Conservation (phyloP, 345 rosid genomes). For the Citrus trifoliata region DNA sequence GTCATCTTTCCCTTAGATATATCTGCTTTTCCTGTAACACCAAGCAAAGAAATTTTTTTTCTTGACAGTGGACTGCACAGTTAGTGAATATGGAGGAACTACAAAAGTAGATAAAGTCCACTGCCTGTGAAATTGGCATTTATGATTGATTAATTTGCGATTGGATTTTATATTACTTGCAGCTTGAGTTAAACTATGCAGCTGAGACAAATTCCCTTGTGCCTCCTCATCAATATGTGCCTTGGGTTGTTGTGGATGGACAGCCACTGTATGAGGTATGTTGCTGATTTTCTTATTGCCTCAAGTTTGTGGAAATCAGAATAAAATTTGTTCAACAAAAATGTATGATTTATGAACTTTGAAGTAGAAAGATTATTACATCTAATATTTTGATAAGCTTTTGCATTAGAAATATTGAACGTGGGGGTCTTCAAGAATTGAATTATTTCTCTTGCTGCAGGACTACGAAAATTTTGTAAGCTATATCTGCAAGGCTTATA, state of each 20-base stretch:
- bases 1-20: not conserved
- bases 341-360: not conserved
- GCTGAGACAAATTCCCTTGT: constrained; percentile 75
- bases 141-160: not conserved
- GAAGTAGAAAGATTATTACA: not conserved
- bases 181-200: constrained; percentile 82
- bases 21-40: too few species aligned
- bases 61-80: not conserved
- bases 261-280: constrained; percentile 90
- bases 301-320: not conserved
- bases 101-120: not conserved
- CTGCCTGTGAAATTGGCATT: not conserved
- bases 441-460: constrained; percentile 26
- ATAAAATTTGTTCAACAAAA: not conserved
- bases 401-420: not conserved
- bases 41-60: not conserved
- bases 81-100: not conserved
- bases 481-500: constrained; percentile 80
- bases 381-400: not conserved
- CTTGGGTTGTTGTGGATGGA: constrained; percentile 95
- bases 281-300: not conserved
- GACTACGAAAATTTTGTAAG: constrained; percentile 73
- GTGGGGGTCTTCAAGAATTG: not conserved
- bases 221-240: constrained; percentile 89
- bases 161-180: constrained; percentile 21